Evolutionary conservation across 805 yeast genomes (phyloP).

Genomic region (Debaryomyces prosopidis): DNA sequence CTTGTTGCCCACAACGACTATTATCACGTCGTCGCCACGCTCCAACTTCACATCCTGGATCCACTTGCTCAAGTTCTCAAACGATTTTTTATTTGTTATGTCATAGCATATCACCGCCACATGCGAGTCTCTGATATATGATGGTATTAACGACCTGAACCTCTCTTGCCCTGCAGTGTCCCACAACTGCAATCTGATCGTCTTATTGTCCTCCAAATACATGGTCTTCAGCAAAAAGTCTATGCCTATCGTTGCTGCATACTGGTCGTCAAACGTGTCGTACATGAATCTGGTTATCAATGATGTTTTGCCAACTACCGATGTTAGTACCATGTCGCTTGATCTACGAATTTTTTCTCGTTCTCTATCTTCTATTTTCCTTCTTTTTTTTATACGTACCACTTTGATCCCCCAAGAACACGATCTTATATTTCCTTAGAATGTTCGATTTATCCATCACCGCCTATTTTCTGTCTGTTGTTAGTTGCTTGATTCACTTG

Average conservation of each 20-base stretch:
- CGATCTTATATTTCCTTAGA: constrained; percentile 78
- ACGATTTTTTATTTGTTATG: constrained; percentile 81
- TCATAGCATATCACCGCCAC: constrained; percentile 98
- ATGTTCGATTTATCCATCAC: constrained; percentile 33
- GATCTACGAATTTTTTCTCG: neutral
- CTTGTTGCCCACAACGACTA: constrained; percentile 92
- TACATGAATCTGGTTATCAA: constrained; percentile 97
- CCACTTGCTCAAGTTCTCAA: constrained; percentile 87
- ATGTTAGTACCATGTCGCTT: constrained; percentile 3
- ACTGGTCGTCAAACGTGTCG: constrained; percentile 94
- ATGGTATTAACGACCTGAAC: constrained; percentile 90
- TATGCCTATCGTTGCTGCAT: constrained; percentile 95
- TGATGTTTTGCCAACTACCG: constrained; percentile 87
- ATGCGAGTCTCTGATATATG: constrained; percentile 92
- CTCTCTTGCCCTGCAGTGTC: constrained; percentile 98
- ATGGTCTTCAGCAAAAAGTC: constrained; percentile 92
- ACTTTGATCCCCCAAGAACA: constrained; percentile 95
- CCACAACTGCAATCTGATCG: constrained; percentile 94
- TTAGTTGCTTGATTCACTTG: neutral
- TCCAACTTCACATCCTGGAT: constrained; percentile 92
- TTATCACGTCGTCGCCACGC: constrained; percentile 85
- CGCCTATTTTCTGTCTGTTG: neutral
- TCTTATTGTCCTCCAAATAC: constrained; percentile 90
- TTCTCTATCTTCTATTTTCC: neutral
- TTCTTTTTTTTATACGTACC: constrained; percentile 38